Percentiles rank a stretch among this genome's conserved stretches.
phyloP scores from a whole-genome alignment of 148 eudicot species.

The Dianthus caryophyllus region DNA sequence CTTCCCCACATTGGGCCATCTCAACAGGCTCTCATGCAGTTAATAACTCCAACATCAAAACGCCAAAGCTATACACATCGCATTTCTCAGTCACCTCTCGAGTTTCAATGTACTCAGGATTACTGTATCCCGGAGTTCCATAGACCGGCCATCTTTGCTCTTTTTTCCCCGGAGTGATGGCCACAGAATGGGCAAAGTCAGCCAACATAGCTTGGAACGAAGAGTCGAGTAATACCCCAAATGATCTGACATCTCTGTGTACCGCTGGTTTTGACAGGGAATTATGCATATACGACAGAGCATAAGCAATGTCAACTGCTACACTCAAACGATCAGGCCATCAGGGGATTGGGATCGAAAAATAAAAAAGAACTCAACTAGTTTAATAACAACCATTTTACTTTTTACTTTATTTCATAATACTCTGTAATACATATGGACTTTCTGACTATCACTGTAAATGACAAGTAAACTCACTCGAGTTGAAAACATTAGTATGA shows the following conservation, averaged over 20 bases:
- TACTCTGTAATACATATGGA: no score
- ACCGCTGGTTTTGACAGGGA: slow-evolving; percentile 27
- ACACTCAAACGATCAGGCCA: slow-evolving; percentile 20
- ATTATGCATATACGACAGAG: slow-evolving; percentile 35
- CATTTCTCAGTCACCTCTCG: slow-evolving; percentile 20
- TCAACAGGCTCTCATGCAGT: slow-evolving; percentile 10
- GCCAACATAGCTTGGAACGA: slow-evolving; percentile 18
- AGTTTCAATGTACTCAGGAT: slow-evolving; percentile 26
- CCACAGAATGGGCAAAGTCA: slow-evolving; percentile 15
- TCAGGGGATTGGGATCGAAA: no score
- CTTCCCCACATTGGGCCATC: neutral
- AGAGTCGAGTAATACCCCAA: slow-evolving; percentile 19
- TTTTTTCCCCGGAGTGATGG: slow-evolving; percentile 15
- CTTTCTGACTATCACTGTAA: no score
- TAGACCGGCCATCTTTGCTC: slow-evolving; percentile 18
- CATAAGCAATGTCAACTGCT: slow-evolving; percentile 29
- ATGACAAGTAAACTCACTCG: no score
- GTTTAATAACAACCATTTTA: no score
- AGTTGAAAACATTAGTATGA: no score
- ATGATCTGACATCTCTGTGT: slow-evolving; percentile 31
- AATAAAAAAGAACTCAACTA: no score
- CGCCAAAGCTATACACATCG: slow-evolving; percentile 29
- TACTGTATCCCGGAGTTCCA: slow-evolving; percentile 27
- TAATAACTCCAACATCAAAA: slow-evolving; percentile 23
- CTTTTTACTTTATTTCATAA: no score